These are phyloP conservation scores for Xylaria grammica DNA, from an alignment of 495 filamentous ascomycete species.

Conservation along the genomic window DNA sequence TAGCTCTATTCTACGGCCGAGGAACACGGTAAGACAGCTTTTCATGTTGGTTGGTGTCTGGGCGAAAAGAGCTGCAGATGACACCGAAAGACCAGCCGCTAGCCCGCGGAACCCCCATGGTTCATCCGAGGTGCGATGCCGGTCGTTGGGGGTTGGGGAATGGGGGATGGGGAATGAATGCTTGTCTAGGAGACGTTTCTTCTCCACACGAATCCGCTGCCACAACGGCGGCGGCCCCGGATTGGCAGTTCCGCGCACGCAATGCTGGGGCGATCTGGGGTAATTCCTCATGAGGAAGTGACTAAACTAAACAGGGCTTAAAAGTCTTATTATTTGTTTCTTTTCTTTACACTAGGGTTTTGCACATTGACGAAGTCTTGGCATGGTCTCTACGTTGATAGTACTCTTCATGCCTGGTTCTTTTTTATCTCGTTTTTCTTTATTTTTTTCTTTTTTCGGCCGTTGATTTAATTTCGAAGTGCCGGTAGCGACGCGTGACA, in stretches of 20 bases:
- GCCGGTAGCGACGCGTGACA: neutral
- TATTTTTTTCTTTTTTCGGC: neutral
- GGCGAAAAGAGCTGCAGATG: neutral
- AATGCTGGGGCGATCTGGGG: neutral
- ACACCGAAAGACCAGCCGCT: neutral
- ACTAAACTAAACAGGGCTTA: too few species aligned
- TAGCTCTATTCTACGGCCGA: too few species aligned
- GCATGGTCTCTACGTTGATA: neutral
- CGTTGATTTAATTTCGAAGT: neutral
- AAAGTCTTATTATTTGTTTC: too few species aligned
- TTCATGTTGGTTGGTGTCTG: too few species aligned
- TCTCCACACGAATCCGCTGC: neutral
- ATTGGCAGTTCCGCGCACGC: neutral
- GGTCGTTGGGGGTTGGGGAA: neutral
- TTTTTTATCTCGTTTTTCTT: too few species aligned
- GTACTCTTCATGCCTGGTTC: too few species aligned
- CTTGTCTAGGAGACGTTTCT: neutral
- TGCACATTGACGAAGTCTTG: neutral
- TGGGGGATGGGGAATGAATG: neutral
- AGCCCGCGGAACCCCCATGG: neutral
- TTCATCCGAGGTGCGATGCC: conserved; percentile 4
- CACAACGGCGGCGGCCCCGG: neutral
- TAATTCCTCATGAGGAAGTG: neutral
- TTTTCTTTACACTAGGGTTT: too few species aligned
- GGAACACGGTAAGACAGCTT: too few species aligned